phyloP scores from a whole-genome alignment of 306 rosid species.

The Luffa aegyptiaca region DNA sequence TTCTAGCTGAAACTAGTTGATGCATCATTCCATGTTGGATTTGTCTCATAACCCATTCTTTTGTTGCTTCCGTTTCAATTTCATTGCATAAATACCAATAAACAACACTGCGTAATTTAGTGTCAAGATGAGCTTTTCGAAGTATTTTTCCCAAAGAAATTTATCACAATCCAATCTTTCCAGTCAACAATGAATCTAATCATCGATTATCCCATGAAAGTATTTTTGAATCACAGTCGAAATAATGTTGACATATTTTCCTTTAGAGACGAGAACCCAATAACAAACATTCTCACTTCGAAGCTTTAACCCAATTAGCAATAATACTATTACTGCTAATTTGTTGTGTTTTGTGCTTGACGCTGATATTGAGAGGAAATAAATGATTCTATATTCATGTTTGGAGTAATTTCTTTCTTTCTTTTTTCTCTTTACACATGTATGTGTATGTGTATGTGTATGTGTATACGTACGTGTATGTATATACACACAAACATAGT shows the following conservation, averaged over 20 bases:
- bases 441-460: too few species aligned
- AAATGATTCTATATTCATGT: not conserved
- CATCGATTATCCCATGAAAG: not conserved
- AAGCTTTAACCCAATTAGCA: too few species aligned
- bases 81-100: not conserved
- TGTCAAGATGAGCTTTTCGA: not conserved
- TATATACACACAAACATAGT: too few species aligned
- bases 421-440: too few species aligned
- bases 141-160: not conserved
- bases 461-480: too few species aligned
- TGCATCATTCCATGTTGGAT: conserved; percentile 11
- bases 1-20: conserved; percentile 41
- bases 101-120: not conserved
- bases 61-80: not conserved
- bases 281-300: too few species aligned
- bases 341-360: not conserved
- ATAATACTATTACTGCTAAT: not conserved
- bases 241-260: not conserved
- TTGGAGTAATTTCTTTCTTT: not conserved
- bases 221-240: too few species aligned
- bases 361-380: not conserved
- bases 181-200: not conserved
- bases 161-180: not conserved
- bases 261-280: not conserved
- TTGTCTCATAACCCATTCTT: not conserved